These are phyloP conservation scores for Azolla pinnata DNA, from an alignment of 75 land plant species.

Conservation along the genomic window DNA sequence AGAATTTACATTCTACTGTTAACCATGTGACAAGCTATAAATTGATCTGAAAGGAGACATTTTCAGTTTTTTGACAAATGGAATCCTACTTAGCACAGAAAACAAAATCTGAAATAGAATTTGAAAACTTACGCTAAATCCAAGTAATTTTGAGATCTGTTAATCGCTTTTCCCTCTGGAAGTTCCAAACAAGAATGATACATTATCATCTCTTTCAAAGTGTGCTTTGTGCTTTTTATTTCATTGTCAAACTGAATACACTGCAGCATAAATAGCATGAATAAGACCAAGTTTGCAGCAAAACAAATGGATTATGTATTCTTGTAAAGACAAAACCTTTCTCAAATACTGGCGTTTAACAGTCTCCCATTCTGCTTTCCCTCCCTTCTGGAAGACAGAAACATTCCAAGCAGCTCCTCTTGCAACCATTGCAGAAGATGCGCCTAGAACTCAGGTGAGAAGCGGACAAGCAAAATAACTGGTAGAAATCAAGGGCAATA, in stretches of 20 bases:
- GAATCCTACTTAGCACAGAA: no score
- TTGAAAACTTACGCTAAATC: constrained; percentile 72
- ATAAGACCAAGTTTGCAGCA: background rate
- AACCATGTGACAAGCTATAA: no score
- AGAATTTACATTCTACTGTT: no score
- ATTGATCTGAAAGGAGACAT: no score
- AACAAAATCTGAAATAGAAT: no score
- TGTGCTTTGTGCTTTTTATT: constrained; percentile 72
- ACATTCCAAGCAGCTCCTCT: constrained; percentile 92
- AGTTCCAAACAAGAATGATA: constrained; percentile 66
- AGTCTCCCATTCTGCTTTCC: constrained; percentile 63
- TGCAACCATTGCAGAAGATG: constrained; percentile 77
- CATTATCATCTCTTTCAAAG: constrained; percentile 77
- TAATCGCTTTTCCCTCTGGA: constrained; percentile 62
- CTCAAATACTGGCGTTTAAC: constrained; percentile 71
- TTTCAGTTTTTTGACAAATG: no score
- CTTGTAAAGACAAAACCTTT: constrained; percentile 32
- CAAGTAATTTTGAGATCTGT: constrained; percentile 40
- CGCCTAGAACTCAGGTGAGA: constrained; percentile 32
- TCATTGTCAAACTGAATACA: constrained; percentile 85
- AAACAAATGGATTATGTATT: background rate
- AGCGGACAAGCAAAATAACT: no score
- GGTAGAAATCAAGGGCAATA: no score
- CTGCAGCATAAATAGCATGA: constrained; percentile 26
- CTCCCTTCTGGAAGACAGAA: constrained; percentile 61